These are phyloP conservation scores for Neurospora sp. DNA, from an alignment of 495 filamentous ascomycete genomes.

Conservation along the genomic window DNA sequence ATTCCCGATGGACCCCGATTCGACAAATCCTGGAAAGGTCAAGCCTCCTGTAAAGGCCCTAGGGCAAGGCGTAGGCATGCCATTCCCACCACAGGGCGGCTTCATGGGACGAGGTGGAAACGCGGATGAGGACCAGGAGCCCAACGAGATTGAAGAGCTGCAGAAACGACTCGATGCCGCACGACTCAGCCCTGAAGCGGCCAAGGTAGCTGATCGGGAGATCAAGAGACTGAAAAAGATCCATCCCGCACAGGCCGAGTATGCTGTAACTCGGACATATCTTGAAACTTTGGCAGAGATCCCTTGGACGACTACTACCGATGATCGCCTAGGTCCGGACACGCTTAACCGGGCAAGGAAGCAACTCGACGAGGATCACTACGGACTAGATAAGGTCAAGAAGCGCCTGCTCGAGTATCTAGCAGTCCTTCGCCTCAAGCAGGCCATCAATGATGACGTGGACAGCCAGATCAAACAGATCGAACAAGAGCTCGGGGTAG, in stretches of 20 bases:
- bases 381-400: constrained; percentile 95
- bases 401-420: constrained; percentile 93
- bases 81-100: constrained; percentile 36
- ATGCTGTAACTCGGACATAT: constrained; percentile 88
- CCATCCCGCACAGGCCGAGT: constrained; percentile 89
- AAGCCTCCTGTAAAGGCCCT: constrained; percentile 17
- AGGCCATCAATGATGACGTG: constrained; percentile 69
- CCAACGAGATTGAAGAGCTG: constrained; percentile 83
- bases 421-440: constrained; percentile 89
- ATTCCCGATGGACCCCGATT: constrained; percentile 42
- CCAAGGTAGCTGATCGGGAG: constrained; percentile 82
- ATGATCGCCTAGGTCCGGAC: constrained; percentile 75
- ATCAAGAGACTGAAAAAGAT: constrained; percentile 86
- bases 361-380: constrained; percentile 93
- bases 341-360: constrained; percentile 72
- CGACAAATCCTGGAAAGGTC: constrained; percentile 12
- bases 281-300: constrained; percentile 91
- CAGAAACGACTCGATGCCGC: constrained; percentile 79
- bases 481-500: constrained; percentile 45
- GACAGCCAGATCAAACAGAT: constrained; percentile 63
- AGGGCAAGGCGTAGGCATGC: constrained; percentile 18
- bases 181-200: constrained; percentile 54
- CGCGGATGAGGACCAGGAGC: constrained; percentile 56
- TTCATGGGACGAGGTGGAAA: constrained; percentile 23
- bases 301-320: constrained; percentile 80